Evolutionary conservation across 2,329 filamentous ascomycete species (phyloP).

Genomic region (Huntiella moniliformis): DNA sequence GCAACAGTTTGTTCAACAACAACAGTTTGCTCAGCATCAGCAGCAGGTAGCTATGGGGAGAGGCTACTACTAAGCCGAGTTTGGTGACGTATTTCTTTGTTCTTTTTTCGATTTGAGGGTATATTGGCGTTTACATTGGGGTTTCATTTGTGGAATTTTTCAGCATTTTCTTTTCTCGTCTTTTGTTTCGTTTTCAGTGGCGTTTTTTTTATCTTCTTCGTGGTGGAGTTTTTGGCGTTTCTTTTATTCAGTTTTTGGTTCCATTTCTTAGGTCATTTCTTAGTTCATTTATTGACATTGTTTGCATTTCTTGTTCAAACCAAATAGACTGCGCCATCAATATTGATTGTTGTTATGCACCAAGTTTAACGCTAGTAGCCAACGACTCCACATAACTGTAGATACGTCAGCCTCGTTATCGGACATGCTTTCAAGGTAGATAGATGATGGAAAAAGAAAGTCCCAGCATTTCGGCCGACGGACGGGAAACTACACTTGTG

Average conservation of each 20-base stretch:
- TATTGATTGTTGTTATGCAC: too few species aligned
- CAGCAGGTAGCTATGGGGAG: background rate
- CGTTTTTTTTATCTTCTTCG: background rate
- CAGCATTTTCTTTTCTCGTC: background rate
- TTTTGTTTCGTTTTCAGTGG: background rate
- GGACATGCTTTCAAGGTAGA: too few species aligned
- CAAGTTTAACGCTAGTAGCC: background rate
- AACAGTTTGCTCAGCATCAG: constrained; percentile 15
- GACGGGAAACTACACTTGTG: too few species aligned
- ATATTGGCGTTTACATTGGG: constrained; percentile 4
- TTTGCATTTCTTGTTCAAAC: background rate
- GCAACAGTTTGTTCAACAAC: constrained; percentile 14
- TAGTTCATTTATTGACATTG: background rate
- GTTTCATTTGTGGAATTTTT: constrained; percentile 1
- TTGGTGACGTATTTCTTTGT: background rate
- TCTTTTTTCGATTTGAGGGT: constrained; percentile 7
- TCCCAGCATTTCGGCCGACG: too few species aligned
- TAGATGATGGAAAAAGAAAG: too few species aligned
- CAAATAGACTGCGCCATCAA: too few species aligned
- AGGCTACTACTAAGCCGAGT: background rate
- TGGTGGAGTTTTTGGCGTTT: background rate
- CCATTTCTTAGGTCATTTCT: constrained; percentile 1
- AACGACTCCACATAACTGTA: background rate
- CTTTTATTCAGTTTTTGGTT: constrained; percentile 1
- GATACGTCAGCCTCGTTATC: too few species aligned